Conservation (phyloP, 177 flowering plant genomes). For the Vitis hybrid region DNA sequence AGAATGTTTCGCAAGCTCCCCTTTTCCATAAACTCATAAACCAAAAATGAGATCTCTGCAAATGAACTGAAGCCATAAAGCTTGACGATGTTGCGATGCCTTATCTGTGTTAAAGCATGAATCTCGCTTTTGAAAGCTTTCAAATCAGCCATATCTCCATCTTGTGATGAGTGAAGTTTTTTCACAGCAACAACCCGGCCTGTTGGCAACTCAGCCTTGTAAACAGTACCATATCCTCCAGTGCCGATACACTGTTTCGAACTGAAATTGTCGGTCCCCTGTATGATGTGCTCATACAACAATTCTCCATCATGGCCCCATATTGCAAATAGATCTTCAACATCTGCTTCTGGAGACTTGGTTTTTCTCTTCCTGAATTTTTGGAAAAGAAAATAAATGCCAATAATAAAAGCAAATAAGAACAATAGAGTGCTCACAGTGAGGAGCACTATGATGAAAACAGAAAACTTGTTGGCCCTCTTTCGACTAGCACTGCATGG, state of each 20-base stretch:
- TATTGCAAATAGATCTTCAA: conserved; percentile 9
- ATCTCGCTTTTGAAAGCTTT: too few species aligned
- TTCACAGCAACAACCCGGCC: too few species aligned
- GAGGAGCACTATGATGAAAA: not conserved
- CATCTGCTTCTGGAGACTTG: not conserved
- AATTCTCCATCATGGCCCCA: conserved; percentile 22
- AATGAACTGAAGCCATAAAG: conserved; percentile 7
- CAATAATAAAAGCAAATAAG: not conserved
- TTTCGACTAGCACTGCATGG: not conserved
- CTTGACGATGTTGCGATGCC: conserved; percentile 14
- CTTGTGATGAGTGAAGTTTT: too few species aligned
- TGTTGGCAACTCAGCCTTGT: too few species aligned
- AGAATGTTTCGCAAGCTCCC: conserved; percentile 14
- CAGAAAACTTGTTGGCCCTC: not conserved
- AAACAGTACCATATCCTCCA: too few species aligned
- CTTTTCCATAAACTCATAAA: conserved; percentile 17
- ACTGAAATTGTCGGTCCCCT: not conserved
- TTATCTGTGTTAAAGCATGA: too few species aligned
- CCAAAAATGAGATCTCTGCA: not conserved
- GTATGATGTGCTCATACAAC: conserved; percentile 13
- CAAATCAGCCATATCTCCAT: too few species aligned
- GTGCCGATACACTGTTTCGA: too few species aligned
- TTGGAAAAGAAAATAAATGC: not conserved
- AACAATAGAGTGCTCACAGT: not conserved
- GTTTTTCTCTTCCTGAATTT: not conserved